These are phyloP conservation scores for Verbascum thapsus DNA, from an alignment of 257 asterid genomes.

Conservation along the genomic window DNA sequence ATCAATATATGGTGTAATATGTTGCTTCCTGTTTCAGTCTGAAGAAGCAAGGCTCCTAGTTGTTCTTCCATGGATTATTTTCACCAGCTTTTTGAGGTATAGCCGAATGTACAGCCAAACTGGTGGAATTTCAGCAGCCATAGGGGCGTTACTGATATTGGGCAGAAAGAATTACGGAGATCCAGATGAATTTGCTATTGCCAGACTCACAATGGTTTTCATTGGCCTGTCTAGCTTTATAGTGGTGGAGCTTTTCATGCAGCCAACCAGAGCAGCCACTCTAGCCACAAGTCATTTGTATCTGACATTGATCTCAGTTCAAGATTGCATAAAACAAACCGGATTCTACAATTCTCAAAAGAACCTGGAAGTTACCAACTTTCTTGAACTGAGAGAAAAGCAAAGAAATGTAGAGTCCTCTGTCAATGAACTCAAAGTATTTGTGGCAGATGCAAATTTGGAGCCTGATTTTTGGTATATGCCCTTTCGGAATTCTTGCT, in stretches of 20 bases:
- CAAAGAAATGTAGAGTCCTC: conserved; percentile 33
- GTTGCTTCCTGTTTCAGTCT: conserved; percentile 46
- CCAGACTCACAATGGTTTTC: conserved; percentile 53
- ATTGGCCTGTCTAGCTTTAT: conserved; percentile 63
- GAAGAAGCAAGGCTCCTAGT: conserved; percentile 47
- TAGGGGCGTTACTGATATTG: conserved; percentile 66
- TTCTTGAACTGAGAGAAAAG: conserved; percentile 24
- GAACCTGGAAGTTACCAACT: not conserved
- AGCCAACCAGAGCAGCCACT: conserved; percentile 61
- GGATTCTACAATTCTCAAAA: conserved; percentile 2
- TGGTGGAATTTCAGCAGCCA: conserved; percentile 64
- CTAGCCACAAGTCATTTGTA: conserved; percentile 48
- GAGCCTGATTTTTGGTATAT: conserved; percentile 58
- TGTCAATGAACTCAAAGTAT: conserved; percentile 34
- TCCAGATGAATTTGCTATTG: conserved; percentile 58
- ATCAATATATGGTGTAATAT: conserved; percentile 70
- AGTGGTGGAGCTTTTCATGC: conserved; percentile 67
- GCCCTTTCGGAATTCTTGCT: conserved; percentile 44
- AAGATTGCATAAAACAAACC: conserved; percentile 43
- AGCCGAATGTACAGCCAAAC: conserved; percentile 68
- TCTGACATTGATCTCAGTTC: conserved; percentile 34
- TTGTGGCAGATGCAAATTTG: conserved; percentile 43
- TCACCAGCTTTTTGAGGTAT: conserved; percentile 52
- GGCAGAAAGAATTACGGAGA: conserved; percentile 65
- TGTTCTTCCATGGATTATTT: conserved; percentile 68